Evolutionary conservation across 2,329 filamentous ascomycete genomes (phyloP).

Genomic region (Leptosphaerulina australis): DNA sequence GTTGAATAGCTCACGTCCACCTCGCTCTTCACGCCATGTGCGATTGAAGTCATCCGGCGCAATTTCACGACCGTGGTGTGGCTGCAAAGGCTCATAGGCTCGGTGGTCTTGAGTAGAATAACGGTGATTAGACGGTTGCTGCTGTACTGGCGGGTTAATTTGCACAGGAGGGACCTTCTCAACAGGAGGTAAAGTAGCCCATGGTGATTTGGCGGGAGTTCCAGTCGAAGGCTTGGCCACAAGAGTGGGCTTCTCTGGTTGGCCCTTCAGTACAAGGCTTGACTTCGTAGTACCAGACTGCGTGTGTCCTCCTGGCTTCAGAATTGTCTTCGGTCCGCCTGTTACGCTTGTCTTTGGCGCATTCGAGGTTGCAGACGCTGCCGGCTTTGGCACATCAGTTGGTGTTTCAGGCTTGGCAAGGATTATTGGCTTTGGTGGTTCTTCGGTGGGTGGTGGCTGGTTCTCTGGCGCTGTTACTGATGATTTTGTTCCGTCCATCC

Average conservation of each 20-base stretch:
- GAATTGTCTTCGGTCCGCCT: conserved; percentile 54
- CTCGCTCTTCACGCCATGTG: conserved; percentile 76
- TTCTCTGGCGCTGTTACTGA: conserved; percentile 66
- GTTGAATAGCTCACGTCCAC: conserved; percentile 83
- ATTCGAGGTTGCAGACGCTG: conserved; percentile 27
- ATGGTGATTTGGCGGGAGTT: conserved; percentile 83
- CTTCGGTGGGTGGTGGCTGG: conserved; percentile 36
- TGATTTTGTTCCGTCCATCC: conserved; percentile 87
- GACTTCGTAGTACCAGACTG: conserved; percentile 47
- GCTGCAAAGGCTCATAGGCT: conserved; percentile 60
- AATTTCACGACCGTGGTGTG: conserved; percentile 75
- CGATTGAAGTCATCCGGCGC: conserved; percentile 93
- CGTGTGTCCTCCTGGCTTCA: conserved; percentile 54
- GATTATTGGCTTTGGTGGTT: conserved; percentile 27
- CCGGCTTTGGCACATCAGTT: conserved; percentile 50
- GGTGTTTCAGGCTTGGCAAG: conserved; percentile 29
- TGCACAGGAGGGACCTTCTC: conserved; percentile 76
- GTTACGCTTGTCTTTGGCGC: conserved; percentile 47
- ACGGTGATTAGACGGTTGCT: conserved; percentile 52
- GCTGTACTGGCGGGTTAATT: conserved; percentile 60
- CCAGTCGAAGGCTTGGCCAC: conserved; percentile 74
- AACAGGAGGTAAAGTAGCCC: conserved; percentile 84
- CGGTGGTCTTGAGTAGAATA: conserved; percentile 63
- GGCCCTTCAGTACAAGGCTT: conserved; percentile 69
- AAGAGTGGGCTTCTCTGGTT: conserved; percentile 72